phyloP scores from a whole-genome alignment of 768 basidiomycete genomes.

The Mycena galericulata region DNA sequence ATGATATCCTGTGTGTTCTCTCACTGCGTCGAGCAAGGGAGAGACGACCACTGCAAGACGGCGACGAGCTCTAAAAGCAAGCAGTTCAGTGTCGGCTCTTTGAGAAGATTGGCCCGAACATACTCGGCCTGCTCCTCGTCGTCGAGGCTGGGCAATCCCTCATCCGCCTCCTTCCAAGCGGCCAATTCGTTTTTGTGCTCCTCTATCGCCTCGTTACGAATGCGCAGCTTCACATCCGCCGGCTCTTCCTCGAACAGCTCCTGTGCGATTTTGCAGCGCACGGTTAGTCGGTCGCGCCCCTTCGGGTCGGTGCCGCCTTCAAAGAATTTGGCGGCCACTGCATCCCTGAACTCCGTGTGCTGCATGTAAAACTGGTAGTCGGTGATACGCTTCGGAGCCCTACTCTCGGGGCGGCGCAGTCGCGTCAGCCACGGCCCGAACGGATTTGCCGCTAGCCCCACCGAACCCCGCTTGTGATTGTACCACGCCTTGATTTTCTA shows the following conservation, averaged over 20 bases:
- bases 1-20: not conserved
- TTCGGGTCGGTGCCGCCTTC: not conserved
- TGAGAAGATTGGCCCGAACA: not conserved
- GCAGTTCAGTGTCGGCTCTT: too few species aligned
- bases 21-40: not conserved
- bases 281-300: not conserved
- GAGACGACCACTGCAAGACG: not conserved
- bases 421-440: not conserved
- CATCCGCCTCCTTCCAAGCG: not conserved
- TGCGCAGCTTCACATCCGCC: not conserved
- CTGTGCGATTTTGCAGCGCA: not conserved
- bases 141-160: not conserved
- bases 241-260: not conserved
- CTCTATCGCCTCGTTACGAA: not conserved
- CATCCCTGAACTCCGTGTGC: conserved; percentile 32
- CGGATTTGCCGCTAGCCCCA: not conserved
- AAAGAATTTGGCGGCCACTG: conserved; percentile 59
- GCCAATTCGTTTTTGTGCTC: not conserved
- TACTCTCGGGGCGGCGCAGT: not conserved
- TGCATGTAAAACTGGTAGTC: conserved; percentile 4
- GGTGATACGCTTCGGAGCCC: not conserved
- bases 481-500: conserved; percentile 4
- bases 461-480: not conserved
- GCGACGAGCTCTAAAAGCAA: too few species aligned
- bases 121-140: not conserved